These are phyloP conservation scores for Benincasa hispida DNA, from an alignment of 306 rosid genomes.

Conservation along the genomic window DNA sequence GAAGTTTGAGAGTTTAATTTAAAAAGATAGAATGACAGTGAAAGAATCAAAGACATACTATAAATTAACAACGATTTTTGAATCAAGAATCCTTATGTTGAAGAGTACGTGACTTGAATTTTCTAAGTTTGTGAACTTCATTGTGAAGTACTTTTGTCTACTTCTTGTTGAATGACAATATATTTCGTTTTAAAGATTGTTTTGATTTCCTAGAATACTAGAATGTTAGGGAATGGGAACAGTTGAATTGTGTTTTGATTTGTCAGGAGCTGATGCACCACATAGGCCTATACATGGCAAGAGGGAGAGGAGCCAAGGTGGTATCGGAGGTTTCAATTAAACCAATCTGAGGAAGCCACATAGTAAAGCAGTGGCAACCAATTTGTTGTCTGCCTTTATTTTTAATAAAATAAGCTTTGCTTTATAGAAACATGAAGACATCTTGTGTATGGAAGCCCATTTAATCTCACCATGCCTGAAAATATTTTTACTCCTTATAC, in stretches of 20 bases:
- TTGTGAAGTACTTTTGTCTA: background rate
- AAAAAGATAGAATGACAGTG: too few relatives aligned
- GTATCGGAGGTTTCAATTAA: slow-evolving; percentile 59
- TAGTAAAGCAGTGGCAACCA: background rate
- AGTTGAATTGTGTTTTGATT: background rate
- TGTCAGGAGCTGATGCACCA: slow-evolving; percentile 79
- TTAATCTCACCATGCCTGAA: background rate
- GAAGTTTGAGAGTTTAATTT: too few relatives aligned
- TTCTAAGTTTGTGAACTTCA: background rate
- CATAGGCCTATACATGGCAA: slow-evolving; percentile 67
- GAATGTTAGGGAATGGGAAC: too few relatives aligned
- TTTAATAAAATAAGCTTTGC: background rate
- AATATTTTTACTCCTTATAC: too few relatives aligned
- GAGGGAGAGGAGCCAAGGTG: slow-evolving; percentile 80
- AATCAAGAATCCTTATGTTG: background rate
- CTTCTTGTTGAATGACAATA: background rate
- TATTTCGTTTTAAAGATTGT: too few relatives aligned
- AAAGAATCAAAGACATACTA: too few relatives aligned
- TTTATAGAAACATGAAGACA: background rate
- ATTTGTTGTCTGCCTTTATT: background rate
- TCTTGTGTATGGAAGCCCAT: background rate
- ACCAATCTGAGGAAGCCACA: background rate
- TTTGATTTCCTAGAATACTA: background rate
- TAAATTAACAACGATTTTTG: too few relatives aligned
- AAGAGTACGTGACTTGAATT: background rate